phyloP scores from a whole-genome alignment of 176 grass and related monocot genomes.

The Tuctoria greenei region DNA sequence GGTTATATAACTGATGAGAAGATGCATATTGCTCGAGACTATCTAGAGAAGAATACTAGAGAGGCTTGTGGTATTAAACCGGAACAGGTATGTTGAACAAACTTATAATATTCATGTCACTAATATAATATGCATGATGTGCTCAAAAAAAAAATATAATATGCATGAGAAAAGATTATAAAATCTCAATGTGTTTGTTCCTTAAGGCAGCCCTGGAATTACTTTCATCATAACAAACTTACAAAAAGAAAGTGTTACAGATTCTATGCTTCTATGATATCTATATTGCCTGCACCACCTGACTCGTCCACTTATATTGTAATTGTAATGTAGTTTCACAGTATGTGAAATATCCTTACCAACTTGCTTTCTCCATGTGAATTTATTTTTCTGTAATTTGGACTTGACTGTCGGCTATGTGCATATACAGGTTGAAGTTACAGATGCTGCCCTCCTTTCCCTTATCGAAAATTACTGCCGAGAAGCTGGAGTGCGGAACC shows the following conservation, averaged over 20 bases:
- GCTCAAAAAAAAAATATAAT: no score
- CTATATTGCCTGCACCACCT: not conserved
- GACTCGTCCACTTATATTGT: not conserved
- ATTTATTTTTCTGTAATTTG: slow-evolving; percentile 23
- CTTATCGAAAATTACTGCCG: slow-evolving; percentile 95
- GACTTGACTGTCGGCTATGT: slow-evolving; percentile 21
- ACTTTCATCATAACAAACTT: not conserved
- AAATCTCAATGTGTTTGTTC: not conserved
- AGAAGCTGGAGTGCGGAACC: slow-evolving; percentile 98
- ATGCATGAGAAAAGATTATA: not conserved
- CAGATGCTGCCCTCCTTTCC: slow-evolving; percentile 88
- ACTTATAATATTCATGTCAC: slow-evolving; percentile 5
- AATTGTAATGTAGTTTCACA: not conserved
- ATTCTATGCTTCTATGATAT: not conserved
- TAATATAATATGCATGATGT: slow-evolving; percentile 9
- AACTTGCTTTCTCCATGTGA: slow-evolving; percentile 7
- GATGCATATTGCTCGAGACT: slow-evolving; percentile 95
- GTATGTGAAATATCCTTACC: slow-evolving; percentile 17
- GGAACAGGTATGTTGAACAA: slow-evolving; percentile 59
- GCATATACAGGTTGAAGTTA: slow-evolving; percentile 84
- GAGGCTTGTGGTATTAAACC: slow-evolving; percentile 88
- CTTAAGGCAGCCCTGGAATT: not conserved
- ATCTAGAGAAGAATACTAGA: slow-evolving; percentile 85
- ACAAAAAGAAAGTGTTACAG: not conserved
- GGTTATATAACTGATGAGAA: slow-evolving; percentile 99